Evolutionary conservation across 139 green algal species (phyloP).

Genomic region (Ettlia oleoabundans): DNA sequence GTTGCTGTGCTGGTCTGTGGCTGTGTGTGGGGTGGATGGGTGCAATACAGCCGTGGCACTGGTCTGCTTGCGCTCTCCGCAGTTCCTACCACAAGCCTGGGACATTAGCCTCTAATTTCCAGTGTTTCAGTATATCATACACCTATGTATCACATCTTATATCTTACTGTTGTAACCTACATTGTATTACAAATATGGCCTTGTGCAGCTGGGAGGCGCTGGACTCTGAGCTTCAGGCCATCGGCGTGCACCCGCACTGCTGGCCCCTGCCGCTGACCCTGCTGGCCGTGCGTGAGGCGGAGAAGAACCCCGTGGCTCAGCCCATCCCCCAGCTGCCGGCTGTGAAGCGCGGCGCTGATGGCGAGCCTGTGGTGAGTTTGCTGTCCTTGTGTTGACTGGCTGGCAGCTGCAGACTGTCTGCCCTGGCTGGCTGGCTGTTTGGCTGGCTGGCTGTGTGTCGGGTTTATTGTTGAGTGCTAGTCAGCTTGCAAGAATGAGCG

Average conservation of each 20-base stretch:
- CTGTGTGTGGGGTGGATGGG: not conserved
- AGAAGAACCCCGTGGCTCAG: conserved; percentile 38
- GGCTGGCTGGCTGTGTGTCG: too few relatives aligned
- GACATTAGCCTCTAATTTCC: too few relatives aligned
- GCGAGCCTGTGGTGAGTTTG: not conserved
- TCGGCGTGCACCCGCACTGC: conserved; percentile 54
- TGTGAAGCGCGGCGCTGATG: not conserved
- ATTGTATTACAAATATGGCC: too few relatives aligned
- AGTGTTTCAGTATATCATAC: too few relatives aligned
- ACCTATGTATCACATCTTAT: too few relatives aligned
- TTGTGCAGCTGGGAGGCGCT: conserved; percentile 76
- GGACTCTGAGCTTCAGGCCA: conserved; percentile 59
- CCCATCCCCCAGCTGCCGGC: conserved; percentile 28
- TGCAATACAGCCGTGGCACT: not conserved
- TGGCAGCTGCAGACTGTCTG: not conserved
- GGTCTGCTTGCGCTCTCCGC: not conserved
- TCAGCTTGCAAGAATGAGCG: too few relatives aligned
- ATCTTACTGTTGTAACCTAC: too few relatives aligned
- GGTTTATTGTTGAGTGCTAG: too few relatives aligned
- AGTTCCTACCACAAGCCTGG: too few relatives aligned
- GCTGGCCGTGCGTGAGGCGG: conserved; percentile 31
- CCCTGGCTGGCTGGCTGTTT: too few relatives aligned
- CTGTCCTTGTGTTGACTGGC: not conserved
- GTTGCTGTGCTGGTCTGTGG: too few relatives aligned
- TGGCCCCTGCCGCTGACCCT: conserved; percentile 59